Conservation (phyloP, 495 filamentous ascomycete genomes). For the Chlorociboria aeruginascens region DNA sequence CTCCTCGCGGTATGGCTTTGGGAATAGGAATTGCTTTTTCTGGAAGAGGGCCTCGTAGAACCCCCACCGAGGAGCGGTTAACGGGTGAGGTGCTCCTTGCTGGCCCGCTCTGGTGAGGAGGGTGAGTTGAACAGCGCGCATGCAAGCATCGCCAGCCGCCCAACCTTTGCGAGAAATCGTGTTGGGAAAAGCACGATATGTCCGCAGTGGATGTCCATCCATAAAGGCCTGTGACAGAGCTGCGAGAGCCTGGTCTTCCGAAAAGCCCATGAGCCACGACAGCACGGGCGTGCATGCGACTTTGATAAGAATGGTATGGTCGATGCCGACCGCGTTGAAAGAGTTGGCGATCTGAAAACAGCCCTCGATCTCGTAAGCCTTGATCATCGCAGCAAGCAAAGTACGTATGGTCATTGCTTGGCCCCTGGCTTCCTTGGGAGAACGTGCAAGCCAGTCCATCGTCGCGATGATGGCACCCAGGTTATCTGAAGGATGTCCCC, state of each 20-base stretch:
- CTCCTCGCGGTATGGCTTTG: slow-evolving; percentile 86
- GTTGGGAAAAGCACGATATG: slow-evolving; percentile 90
- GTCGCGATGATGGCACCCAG: slow-evolving; percentile 86
- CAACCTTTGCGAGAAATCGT: slow-evolving; percentile 98
- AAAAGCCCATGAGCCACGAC: slow-evolving; percentile 80
- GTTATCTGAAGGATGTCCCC: slow-evolving; percentile 88
- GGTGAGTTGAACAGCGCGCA: slow-evolving; percentile 83
- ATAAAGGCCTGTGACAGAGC: slow-evolving; percentile 92
- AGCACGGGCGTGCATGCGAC: slow-evolving; percentile 88
- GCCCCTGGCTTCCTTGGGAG: slow-evolving; percentile 69
- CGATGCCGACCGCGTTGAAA: slow-evolving; percentile 91
- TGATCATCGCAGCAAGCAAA: slow-evolving; percentile 93
- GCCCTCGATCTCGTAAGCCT: slow-evolving; percentile 97
- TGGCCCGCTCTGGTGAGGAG: slow-evolving; percentile 85
- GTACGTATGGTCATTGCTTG: slow-evolving; percentile 74
- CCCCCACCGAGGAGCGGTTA: slow-evolving; percentile 85
- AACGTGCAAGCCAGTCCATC: slow-evolving; percentile 86
- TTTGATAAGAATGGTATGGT: slow-evolving; percentile 95
- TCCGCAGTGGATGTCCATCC: slow-evolving; percentile 85
- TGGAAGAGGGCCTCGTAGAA: slow-evolving; percentile 96
- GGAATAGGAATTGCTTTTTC: slow-evolving; percentile 84
- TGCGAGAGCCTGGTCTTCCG: slow-evolving; percentile 76
- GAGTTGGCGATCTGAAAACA: slow-evolving; percentile 91
- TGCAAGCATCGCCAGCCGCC: slow-evolving; percentile 94
- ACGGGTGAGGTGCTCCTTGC: slow-evolving; percentile 73